A percentile compares a stretch with the other conserved stretches of the same genome.
phyloP scores from a whole-genome alignment of 2,329 filamentous ascomycete genomes.

The Gnomoniopsis sp. region DNA sequence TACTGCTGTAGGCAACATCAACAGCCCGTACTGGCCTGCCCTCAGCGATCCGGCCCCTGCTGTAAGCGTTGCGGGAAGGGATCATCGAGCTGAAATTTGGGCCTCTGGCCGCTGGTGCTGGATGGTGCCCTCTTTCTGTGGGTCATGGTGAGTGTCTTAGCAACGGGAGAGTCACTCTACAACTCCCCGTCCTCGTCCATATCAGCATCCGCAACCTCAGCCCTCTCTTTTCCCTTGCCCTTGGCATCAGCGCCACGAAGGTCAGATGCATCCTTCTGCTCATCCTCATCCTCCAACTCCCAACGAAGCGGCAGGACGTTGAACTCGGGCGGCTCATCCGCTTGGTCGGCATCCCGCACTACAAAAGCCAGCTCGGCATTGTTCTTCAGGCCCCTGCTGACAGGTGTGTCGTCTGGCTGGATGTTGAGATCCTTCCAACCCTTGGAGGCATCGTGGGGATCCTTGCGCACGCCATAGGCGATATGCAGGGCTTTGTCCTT shows the following conservation, averaged over 20 bases:
- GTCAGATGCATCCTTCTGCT: slow-evolving; percentile 16
- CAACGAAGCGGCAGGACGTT: slow-evolving; percentile 42
- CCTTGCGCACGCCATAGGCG: slow-evolving; percentile 44
- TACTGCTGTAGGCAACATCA: background rate
- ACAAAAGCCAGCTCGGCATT: slow-evolving; percentile 49
- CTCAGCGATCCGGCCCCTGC: background rate
- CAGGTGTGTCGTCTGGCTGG: slow-evolving; percentile 35
- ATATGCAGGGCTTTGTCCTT: slow-evolving; percentile 39
- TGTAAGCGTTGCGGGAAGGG: background rate
- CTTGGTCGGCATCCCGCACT: slow-evolving; percentile 35
- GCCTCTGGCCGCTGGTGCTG: background rate
- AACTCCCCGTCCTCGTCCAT: background rate
- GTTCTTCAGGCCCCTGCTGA: slow-evolving; percentile 41
- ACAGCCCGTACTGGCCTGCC: background rate
- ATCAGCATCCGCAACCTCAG: slow-evolving; percentile 3
- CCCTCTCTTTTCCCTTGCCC: slow-evolving; percentile 18
- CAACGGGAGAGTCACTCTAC: background rate
- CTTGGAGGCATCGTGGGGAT: slow-evolving; percentile 39
- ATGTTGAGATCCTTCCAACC: slow-evolving; percentile 49
- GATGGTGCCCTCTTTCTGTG: background rate
- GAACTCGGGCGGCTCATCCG: slow-evolving; percentile 37
- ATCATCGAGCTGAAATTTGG: background rate
- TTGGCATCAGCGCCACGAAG: slow-evolving; percentile 20
- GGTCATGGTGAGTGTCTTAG: background rate
- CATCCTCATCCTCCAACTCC: slow-evolving; percentile 40